These are phyloP conservation scores for Colletotrichum noveboracense DNA, from an alignment of 2,329 filamentous ascomycete genomes.

Conservation along the genomic window DNA sequence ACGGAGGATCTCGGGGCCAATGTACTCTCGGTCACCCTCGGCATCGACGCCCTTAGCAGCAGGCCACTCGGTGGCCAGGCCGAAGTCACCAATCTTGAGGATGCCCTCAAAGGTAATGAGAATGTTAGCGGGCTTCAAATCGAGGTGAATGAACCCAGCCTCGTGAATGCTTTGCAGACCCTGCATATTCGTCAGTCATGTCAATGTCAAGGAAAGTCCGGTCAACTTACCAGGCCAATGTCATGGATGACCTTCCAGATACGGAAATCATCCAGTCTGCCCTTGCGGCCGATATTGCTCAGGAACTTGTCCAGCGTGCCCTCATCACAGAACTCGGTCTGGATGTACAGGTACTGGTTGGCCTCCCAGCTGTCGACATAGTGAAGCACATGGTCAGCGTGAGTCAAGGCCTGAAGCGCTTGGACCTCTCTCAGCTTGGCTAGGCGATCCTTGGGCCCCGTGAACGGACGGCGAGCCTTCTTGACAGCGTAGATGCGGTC, in stretches of 20 bases:
- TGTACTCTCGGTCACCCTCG: constrained; percentile 95
- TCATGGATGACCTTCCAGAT: constrained; percentile 99
- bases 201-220: not conserved
- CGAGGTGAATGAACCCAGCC: constrained; percentile 83
- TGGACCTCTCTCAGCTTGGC: constrained; percentile 84
- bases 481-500: constrained; percentile 87
- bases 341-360: constrained; percentile 87
- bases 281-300: constrained; percentile 79
- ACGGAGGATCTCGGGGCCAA: constrained; percentile 89
- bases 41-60: constrained; percentile 79
- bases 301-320: constrained; percentile 90
- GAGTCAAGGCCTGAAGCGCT: constrained; percentile 76
- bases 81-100: constrained; percentile 87
- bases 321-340: constrained; percentile 96
- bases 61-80: constrained; percentile 80
- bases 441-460: constrained; percentile 80
- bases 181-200: constrained; percentile 50
- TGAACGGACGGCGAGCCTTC: constrained; percentile 83
- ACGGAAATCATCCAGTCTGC: constrained; percentile 91
- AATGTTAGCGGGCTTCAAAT: constrained; percentile 85
- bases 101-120: constrained; percentile 82
- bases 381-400: constrained; percentile 84
- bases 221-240: constrained; percentile 72
- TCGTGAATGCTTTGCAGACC: constrained; percentile 91
- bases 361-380: constrained; percentile 90